These are phyloP conservation scores for Lumnitzera racemosa DNA, from an alignment of 345 rosid genomes.

Conservation along the genomic window DNA sequence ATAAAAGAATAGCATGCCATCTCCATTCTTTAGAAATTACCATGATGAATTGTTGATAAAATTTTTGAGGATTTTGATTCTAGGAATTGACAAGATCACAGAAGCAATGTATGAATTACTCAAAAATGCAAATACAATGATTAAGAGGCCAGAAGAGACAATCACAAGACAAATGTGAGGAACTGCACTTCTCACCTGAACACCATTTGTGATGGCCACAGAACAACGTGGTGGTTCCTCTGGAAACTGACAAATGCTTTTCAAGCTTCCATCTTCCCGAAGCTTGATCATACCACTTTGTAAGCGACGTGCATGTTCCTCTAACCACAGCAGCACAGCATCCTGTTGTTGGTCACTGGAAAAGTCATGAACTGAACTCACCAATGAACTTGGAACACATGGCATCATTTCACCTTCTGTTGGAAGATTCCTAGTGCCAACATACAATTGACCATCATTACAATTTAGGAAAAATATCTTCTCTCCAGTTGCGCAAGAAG, in stretches of 20 bases:
- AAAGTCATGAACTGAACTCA: conserved; percentile 40
- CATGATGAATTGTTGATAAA: too few species aligned
- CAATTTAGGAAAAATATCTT: conserved; percentile 81
- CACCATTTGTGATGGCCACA: conserved; percentile 68
- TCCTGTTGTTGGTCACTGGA: conserved; percentile 51
- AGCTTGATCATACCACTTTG: conserved; percentile 50
- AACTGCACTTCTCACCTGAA: conserved; percentile 36
- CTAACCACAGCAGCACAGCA: conserved; percentile 84
- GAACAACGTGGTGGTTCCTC: conserved; percentile 72
- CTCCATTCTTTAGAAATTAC: too few species aligned
- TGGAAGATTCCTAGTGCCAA: conserved; percentile 41
- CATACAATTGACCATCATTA: conserved; percentile 56
- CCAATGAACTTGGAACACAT: conserved; percentile 64
- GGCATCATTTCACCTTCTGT: conserved; percentile 53
- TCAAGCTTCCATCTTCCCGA: conserved; percentile 24
- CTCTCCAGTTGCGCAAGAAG: conserved; percentile 22
- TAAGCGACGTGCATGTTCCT: conserved; percentile 68
- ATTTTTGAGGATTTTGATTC: too few species aligned
- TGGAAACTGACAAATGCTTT: conserved; percentile 60
- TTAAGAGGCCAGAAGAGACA: not conserved
- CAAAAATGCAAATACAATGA: not conserved
- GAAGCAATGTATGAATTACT: not conserved
- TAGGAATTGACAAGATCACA: too few species aligned
- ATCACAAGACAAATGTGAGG: not conserved
- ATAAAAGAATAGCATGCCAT: too few species aligned